phyloP scores from a whole-genome alignment of 2,329 filamentous ascomycete genomes.

The Aspergillus flavus region DNA sequence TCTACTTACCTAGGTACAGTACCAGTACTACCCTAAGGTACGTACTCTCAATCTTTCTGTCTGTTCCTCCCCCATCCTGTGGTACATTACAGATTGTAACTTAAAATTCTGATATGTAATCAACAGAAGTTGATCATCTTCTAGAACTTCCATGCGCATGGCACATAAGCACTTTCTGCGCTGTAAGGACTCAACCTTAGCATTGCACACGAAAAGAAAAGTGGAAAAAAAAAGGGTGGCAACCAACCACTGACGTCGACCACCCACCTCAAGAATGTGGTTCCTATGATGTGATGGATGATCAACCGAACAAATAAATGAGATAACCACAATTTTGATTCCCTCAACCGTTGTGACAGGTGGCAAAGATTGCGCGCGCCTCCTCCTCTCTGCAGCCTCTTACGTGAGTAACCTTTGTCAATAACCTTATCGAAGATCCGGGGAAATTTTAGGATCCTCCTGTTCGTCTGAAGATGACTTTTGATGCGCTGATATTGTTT shows the following conservation, averaged over 20 bases:
- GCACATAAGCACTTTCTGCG: not conserved
- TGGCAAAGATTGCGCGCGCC: not conserved
- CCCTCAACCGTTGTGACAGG: slow-evolving; percentile 5
- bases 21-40: not conserved
- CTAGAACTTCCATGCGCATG: slow-evolving; percentile 16
- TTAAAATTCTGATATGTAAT: not conserved
- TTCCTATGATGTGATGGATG: slow-evolving; percentile 12
- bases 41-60: not conserved
- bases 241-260: slow-evolving; percentile 15
- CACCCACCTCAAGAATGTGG: slow-evolving; percentile 3
- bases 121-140: slow-evolving; percentile 3
- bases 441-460: not conserved
- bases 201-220: not conserved
- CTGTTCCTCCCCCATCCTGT: not conserved
- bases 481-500: not conserved
- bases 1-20: not conserved
- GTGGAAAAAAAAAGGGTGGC: slow-evolving; percentile 2
- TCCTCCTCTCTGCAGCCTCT: not conserved
- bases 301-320: slow-evolving; percentile 2
- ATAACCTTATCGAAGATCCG: not conserved
- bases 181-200: not conserved
- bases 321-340: slow-evolving; percentile 1
- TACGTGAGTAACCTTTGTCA: not conserved
- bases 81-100: not conserved
- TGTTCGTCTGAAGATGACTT: not conserved